Percentiles rank a stretch among this genome's conserved stretches.
Conservation (phyloP, 1,284 basidiomycete genomes). For the Boletus albobrunnescens region DNA sequence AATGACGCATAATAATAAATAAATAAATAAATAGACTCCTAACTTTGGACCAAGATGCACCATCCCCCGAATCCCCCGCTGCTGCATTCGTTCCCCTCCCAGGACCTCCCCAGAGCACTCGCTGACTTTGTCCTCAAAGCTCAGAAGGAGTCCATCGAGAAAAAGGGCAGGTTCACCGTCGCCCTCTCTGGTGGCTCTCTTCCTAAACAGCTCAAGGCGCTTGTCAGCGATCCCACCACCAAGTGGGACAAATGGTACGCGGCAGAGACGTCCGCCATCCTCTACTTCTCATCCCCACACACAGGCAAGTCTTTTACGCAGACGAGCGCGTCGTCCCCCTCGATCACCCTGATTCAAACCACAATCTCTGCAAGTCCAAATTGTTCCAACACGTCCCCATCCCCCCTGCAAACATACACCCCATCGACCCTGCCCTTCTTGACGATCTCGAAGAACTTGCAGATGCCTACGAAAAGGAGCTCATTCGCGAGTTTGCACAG, state of each 20-base stretch:
- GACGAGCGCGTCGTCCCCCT: constrained; percentile 96
- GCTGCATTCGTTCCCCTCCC: constrained; percentile 68
- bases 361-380: constrained; percentile 68
- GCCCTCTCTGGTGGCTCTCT: constrained; percentile 93
- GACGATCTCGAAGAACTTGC: constrained; percentile 85
- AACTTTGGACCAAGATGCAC: constrained; percentile 33
- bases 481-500: constrained; percentile 87
- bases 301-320: constrained; percentile 95
- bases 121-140: constrained; percentile 84
- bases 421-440: constrained; percentile 66
- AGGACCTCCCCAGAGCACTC: constrained; percentile 60
- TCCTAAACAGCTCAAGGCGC: constrained; percentile 76
- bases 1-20: constrained; percentile 22
- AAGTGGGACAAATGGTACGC: constrained; percentile 93
- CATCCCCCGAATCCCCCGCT: constrained; percentile 62
- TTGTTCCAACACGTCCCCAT: constrained; percentile 87
- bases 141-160: constrained; percentile 86
- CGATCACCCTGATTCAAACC: constrained; percentile 91
- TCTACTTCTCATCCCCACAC: constrained; percentile 9
- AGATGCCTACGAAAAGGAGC: constrained; percentile 90
- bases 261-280: neutral
- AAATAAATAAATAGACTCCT: constrained; percentile 4
- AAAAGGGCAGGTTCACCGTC: constrained; percentile 86
- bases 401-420: constrained; percentile 75
- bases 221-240: constrained; percentile 71